Conservation (phyloP, 192 early-diverging fungal species). For the Entrophospora sp. region DNA sequence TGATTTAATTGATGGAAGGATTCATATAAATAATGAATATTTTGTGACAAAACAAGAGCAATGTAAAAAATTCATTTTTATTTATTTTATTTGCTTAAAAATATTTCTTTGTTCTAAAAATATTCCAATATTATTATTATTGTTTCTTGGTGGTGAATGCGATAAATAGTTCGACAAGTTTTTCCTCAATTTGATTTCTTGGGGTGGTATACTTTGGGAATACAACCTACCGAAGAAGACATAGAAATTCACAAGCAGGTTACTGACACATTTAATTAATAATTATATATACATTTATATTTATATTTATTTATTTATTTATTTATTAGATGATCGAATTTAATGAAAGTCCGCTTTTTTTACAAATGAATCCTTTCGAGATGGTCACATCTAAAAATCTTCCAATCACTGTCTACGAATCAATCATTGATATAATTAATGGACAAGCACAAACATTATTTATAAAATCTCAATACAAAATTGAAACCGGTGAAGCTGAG, state of each 20-base stretch:
- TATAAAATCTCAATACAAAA: slow-evolving; percentile 55
- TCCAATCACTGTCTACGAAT: slow-evolving; percentile 72
- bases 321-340: slow-evolving; percentile 49
- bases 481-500: slow-evolving; percentile 82
- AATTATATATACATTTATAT: neutral
- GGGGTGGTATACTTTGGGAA: slow-evolving; percentile 78
- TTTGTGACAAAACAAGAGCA: slow-evolving; percentile 71
- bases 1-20: slow-evolving; percentile 26
- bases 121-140: too few relatives aligned
- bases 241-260: slow-evolving; percentile 71
- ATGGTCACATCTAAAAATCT: slow-evolving; percentile 49
- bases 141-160: too few relatives aligned
- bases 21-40: slow-evolving; percentile 52
- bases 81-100: too few relatives aligned
- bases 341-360: slow-evolving; percentile 70
- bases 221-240: slow-evolving; percentile 48
- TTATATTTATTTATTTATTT: neutral
- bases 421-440: slow-evolving; percentile 57
- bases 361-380: slow-evolving; percentile 58
- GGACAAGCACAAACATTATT: slow-evolving; percentile 53
- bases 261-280: neutral
- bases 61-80: slow-evolving; percentile 38
- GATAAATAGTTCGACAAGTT: slow-evolving; percentile 70
- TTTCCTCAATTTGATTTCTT: slow-evolving; percentile 76
- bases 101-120: too few relatives aligned